Evolutionary conservation across 2,329 filamentous ascomycete species (phyloP).

Genomic region (Cyphellophora europaea): DNA sequence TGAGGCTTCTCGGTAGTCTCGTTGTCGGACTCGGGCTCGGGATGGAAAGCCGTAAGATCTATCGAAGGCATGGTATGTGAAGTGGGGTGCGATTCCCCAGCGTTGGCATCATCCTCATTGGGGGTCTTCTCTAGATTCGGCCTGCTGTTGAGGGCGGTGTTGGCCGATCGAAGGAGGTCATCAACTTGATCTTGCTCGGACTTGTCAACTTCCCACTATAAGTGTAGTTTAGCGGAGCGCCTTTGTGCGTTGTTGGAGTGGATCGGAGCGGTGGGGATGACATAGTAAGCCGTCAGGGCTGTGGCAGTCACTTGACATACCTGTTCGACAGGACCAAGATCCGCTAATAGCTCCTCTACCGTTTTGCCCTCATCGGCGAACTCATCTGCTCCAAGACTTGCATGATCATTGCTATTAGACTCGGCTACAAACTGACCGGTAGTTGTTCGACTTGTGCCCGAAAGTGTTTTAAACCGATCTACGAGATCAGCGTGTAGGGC

Average conservation of each 20-base stretch:
- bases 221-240: not conserved
- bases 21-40: conserved; percentile 8
- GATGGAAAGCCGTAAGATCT: conserved; percentile 15
- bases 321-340: conserved; percentile 21
- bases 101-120: conserved; percentile 2
- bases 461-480: conserved; percentile 16
- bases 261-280: no score
- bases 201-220: conserved; percentile 15
- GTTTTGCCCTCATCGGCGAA: conserved; percentile 19
- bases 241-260: not conserved
- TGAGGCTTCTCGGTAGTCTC: conserved; percentile 8
- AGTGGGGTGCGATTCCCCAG: not conserved
- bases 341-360: conserved; percentile 23
- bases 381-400: no score
- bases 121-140: conserved; percentile 2
- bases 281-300: no score
- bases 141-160: conserved; percentile 10
- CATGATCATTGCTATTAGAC: no score
- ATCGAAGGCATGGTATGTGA: conserved; percentile 7
- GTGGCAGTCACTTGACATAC: no score
- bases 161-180: conserved; percentile 20
- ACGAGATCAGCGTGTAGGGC: conserved; percentile 15
- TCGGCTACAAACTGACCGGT: conserved; percentile 4
- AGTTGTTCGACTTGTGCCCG: no score
- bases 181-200: conserved; percentile 19